Base-by-base conservation (phyloP, 768 basidiomycete species). In the Chiua virens region DNA sequence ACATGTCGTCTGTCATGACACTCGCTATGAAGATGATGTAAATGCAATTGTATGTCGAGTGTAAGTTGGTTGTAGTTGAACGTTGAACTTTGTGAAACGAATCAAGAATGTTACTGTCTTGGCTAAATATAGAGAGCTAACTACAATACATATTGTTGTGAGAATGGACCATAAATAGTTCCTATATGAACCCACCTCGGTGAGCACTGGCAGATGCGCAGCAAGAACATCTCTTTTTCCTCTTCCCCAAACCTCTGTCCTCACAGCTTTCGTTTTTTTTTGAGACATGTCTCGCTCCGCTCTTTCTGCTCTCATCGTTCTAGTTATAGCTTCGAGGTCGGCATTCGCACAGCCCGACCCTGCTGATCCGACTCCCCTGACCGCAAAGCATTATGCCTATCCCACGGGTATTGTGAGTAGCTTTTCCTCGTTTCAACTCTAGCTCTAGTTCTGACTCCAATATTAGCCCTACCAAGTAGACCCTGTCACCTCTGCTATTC, bases 401-500 rank as follows among this genome's bases (percentile, higher is more conserved):
- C 77, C 79, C 2, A 60, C 48, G 30, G 71, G 68, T 27, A 70
- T 82, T 11, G 80, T 74, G 50, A 45, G 74, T 66, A 17, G 30
- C 20, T 5, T 5, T 37, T 8, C 2, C 4, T 28, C 11, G 3
- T 42, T 3, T 39, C 34, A 21, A 8, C 30, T 21, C 3, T 8
- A 27, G 13, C 7, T 37, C 9, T 15, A 0, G 1, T 6, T 4
- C 43, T 50, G 1, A 48, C 36, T 32, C 3, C 8, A 8, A 22
- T 48, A 2, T 2, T 46, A 83, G 81, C 83, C 83, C 14, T 76
- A 78, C 63, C 72, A 82, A 68, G 79, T 71, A 21, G 76, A 80
- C 49, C 58, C 67, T 18, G 67, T 76, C 36, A 61, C 70, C 51
- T 48, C 57, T 13, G 69, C 71, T 22, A 71, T 69, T 25, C 83